Base-by-base conservation (phyloP, 2,329 filamentous ascomycete genomes). In the Arthrobotrys musiformis region DNA sequence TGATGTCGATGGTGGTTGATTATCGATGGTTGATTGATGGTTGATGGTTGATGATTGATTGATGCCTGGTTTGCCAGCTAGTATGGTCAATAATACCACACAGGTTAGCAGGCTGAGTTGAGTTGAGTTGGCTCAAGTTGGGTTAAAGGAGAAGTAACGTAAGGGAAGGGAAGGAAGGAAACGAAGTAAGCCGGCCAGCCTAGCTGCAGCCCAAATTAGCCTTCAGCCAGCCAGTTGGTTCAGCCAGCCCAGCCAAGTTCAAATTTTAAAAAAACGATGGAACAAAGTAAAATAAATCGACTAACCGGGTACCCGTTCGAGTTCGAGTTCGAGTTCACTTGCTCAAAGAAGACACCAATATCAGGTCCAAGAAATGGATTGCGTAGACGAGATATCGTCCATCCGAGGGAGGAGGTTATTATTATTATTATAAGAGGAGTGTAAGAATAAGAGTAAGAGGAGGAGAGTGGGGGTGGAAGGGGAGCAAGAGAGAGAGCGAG, bases 181-280 rank as follows among this genome's bases (percentile, higher is more conserved):
- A n/a, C n/a, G n/a, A 17, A 48, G 54, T 66, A 54, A 54, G 62
- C 62, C 17, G n/a, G n/a, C n/a, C n/a, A n/a, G n/a, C n/a, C n/a
- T n/a, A 70, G 54, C 56, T 70, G 67, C 67, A 54, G 67, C 67
- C 67, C 42, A 70, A 70, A 62, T 70, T 70, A 70, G 67, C 56
- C 40, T 70, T 63, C 48, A 30, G 63, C 48, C 46, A 33, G 62
- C 19, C 19, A n/a, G n/a, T n/a, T n/a, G n/a, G n/a, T n/a, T n/a
- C n/a, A n/a, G n/a, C n/a, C n/a, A n/a, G n/a, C n/a, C n/a, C n/a
- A 58, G 37, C 48, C 48, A 37, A 46, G 4, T 19, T n/a, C 33
- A 33, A 66, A 64, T 50, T 19, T 33, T 64, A 52, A 66, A 48
- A 37, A 11, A n/a, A n/a, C n/a, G 11, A 33, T 19, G 7, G 13